phyloP scores from a whole-genome alignment of 2,329 filamentous ascomycete genomes.

The Aspergillus amoenus region DNA sequence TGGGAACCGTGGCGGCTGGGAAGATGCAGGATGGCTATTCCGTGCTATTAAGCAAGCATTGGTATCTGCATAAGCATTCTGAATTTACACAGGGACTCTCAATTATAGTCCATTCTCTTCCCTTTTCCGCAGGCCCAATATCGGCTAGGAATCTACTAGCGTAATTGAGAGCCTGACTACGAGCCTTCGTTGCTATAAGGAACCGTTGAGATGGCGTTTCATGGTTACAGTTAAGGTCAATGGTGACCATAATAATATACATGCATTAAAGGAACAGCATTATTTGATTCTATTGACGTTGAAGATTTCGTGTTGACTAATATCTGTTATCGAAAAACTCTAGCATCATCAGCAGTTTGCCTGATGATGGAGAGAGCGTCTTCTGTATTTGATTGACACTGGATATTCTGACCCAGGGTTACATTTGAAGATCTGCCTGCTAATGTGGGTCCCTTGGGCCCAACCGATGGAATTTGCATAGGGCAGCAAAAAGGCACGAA shows the following conservation, averaged over 20 bases:
- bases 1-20: constrained; percentile 51
- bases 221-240: too few relatives aligned
- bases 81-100: too few relatives aligned
- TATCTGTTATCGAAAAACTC: not conserved
- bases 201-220: too few relatives aligned
- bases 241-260: not conserved
- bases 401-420: not conserved
- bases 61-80: constrained; percentile 11
- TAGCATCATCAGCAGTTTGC: not conserved
- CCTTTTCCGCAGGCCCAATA: too few relatives aligned
- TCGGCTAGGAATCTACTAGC: too few relatives aligned
- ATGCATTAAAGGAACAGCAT: not conserved
- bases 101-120: too few relatives aligned
- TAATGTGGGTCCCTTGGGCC: not conserved
- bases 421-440: not conserved
- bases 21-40: constrained; percentile 59
- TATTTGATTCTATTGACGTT: not conserved
- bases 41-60: constrained; percentile 49
- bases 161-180: too few relatives aligned
- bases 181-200: too few relatives aligned
- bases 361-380: not conserved
- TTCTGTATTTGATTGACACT: not conserved
- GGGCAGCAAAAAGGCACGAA: constrained; percentile 9
- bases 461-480: constrained; percentile 3
- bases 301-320: not conserved